phyloP scores from a whole-genome alignment of 805 yeast species.

The Clavispora carvajalis region DNA sequence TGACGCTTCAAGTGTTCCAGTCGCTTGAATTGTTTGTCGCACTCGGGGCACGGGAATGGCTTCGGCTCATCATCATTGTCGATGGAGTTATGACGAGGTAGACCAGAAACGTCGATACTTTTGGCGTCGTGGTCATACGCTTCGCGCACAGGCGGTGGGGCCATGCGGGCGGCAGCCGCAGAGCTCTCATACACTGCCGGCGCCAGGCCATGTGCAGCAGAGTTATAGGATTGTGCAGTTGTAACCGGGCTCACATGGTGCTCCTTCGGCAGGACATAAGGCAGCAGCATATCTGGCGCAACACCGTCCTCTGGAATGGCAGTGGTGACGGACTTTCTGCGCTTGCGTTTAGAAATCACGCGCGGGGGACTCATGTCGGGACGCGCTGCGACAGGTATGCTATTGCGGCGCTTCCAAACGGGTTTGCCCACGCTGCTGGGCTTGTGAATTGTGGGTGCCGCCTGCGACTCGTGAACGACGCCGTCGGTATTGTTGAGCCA shows the following conservation, averaged over 20 bases:
- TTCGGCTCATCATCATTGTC: constrained; percentile 13
- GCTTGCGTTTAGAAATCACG: constrained; percentile 7
- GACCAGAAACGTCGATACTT: neutral
- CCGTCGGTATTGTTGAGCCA: constrained; percentile 23
- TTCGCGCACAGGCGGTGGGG: neutral
- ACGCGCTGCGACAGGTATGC: constrained; percentile 9
- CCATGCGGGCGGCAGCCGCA: neutral
- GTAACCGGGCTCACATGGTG: neutral
- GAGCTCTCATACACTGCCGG: neutral
- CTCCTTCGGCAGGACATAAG: neutral
- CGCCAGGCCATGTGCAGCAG: neutral
- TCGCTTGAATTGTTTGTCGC: constrained; percentile 39
- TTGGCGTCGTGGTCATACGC: neutral
- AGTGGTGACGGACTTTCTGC: constrained; percentile 9
- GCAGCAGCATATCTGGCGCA: constrained; percentile 1
- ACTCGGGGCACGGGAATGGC: constrained; percentile 37
- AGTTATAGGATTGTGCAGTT: neutral
- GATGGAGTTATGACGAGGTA: neutral
- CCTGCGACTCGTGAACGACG: constrained; percentile 12
- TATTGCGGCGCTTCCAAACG: constrained; percentile 12
- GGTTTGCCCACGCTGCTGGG: constrained; percentile 29
- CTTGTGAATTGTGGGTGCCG: constrained; percentile 14
- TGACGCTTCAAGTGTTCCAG: constrained; percentile 41
- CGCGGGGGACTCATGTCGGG: constrained; percentile 4
- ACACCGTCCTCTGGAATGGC: constrained; percentile 6